Conservation (phyloP, 2,329 filamentous ascomycete species). For the Talaromyces sp. region DNA sequence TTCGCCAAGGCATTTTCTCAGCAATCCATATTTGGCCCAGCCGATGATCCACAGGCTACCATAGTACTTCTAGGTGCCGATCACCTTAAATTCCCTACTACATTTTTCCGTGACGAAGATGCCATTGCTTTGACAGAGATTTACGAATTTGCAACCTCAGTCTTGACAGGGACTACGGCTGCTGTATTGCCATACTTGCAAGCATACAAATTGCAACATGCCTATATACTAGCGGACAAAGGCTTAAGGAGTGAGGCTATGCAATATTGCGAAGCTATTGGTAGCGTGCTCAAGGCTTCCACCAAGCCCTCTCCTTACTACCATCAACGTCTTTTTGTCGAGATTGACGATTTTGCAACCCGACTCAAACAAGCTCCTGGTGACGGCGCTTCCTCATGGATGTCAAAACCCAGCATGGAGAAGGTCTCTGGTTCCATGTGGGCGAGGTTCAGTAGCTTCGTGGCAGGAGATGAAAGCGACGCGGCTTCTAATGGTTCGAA, state of each 20-base stretch:
- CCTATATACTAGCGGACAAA: conserved; percentile 75
- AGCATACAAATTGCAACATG: conserved; percentile 87
- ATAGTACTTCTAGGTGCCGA: conserved; percentile 85
- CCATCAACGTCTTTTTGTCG: conserved; percentile 66
- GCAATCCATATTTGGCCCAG: conserved; percentile 69
- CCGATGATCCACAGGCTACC: conserved; percentile 73
- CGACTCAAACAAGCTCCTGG: conserved; percentile 81
- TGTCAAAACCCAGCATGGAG: conserved; percentile 91
- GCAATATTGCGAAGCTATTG: conserved; percentile 85
- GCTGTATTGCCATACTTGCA: conserved; percentile 74
- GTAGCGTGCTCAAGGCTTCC: conserved; percentile 68
- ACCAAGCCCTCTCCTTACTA: conserved; percentile 86
- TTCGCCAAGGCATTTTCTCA: conserved; percentile 61
- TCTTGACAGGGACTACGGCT: conserved; percentile 57
- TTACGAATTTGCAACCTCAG: conserved; percentile 82
- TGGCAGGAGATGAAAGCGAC: conserved; percentile 82
- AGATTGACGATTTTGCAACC: conserved; percentile 77
- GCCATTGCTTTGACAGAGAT: conserved; percentile 91
- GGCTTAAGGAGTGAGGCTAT: conserved; percentile 79
- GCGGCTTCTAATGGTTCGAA: conserved; percentile 55
- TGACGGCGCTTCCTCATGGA: conserved; percentile 79
- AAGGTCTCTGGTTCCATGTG: conserved; percentile 89
- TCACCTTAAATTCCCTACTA: conserved; percentile 65
- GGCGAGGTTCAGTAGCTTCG: conserved; percentile 93
- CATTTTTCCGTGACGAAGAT: conserved; percentile 76